Base-by-base conservation (phyloP, 345 rosid species). In the Citrus maxima region DNA sequence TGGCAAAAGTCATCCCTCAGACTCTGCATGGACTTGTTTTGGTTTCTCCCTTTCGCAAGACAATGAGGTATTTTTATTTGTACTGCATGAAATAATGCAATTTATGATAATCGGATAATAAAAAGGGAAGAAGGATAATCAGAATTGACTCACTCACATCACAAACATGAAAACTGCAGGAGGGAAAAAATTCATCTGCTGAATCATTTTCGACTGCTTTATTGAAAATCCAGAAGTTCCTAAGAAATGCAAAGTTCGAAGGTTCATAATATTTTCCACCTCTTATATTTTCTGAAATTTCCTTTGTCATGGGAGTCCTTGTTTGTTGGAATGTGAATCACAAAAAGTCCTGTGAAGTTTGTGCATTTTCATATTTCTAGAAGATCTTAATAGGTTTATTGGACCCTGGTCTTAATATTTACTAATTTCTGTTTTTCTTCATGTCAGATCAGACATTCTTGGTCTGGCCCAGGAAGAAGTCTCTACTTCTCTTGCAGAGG, bases 31-130 rank as follows among this genome's bases (percentile, higher is more conserved):
- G 93, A 72, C 90, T 62, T 87, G 90, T 80, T 87, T 92, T 80
- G 93, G 95, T 78, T 94, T 94, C 87, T 89, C 98, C 69, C 92
- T 94, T 86, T 90, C 98, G 3, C 98, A 91, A 84, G 97, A 94
- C 49, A 87, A 81, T 82, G 97, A 92, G 94, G 97, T 90, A 90
- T 51, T 38, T 27, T 22, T 73, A 38, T 75, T 78, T n/a, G 67
- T 65, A 37, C 25, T 73, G 67, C 77, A 77, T 70, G 56, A 55
- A 61, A 27, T 77, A 32, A 22, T 71, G 37, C 38, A 61, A 74
- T 72, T 74, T 38, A 42, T 73, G 40, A 34, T 55, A 10, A 70
- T n/a, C 54, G 2, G 42, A 34, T 5, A 19, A 10, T 54, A 30
- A 10, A 49, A 14, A 66, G 46, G 10, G n/a, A 28, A 22, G 2